Percentiles rank a stretch among this genome's conserved stretches.
Evolutionary conservation across 371 early-diverging fungal species (phyloP).

Genomic region (Rhizopus sp.): DNA sequence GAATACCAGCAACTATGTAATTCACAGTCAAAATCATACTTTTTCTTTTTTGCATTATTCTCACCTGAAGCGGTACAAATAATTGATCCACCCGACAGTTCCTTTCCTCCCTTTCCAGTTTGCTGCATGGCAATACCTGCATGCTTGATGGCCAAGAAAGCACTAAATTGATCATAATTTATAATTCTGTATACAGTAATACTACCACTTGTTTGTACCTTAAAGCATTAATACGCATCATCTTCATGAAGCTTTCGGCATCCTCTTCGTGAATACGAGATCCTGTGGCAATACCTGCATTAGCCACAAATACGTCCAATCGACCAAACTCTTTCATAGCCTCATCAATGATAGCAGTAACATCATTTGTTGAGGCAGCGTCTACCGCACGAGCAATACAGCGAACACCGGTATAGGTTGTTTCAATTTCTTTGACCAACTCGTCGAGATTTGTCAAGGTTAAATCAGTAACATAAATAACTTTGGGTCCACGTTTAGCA

Average conservation of each 20-base stretch:
- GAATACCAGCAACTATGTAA: constrained; percentile 44
- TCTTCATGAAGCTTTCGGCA: constrained; percentile 31
- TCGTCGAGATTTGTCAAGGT: constrained; percentile 34
- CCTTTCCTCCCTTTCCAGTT: constrained; percentile 30
- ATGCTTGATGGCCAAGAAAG: constrained; percentile 45
- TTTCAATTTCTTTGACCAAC: constrained; percentile 43
- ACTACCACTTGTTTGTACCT: constrained; percentile 5
- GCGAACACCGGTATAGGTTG: constrained; percentile 33
- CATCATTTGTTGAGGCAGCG: constrained; percentile 44
- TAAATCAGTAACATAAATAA: constrained; percentile 53
- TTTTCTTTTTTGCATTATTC: no score
- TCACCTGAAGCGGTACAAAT: constrained; percentile 46
- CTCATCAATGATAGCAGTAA: constrained; percentile 38
- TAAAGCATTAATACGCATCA: constrained; percentile 43
- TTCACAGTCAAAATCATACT: background rate
- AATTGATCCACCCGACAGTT: constrained; percentile 39
- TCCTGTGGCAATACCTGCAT: constrained; percentile 45
- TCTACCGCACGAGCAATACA: constrained; percentile 48
- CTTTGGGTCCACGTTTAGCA: constrained; percentile 51
- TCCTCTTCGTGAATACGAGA: constrained; percentile 23
- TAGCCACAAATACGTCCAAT: constrained; percentile 61
- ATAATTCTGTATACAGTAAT: background rate
- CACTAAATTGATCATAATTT: constrained; percentile 11
- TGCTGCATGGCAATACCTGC: constrained; percentile 41
- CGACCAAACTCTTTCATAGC: constrained; percentile 48